Evolutionary conservation across 495 filamentous ascomycete genomes (phyloP), one percentile per base, ranked within the genome.

Genomic region (Chaetomidium leptoderma): DNA sequence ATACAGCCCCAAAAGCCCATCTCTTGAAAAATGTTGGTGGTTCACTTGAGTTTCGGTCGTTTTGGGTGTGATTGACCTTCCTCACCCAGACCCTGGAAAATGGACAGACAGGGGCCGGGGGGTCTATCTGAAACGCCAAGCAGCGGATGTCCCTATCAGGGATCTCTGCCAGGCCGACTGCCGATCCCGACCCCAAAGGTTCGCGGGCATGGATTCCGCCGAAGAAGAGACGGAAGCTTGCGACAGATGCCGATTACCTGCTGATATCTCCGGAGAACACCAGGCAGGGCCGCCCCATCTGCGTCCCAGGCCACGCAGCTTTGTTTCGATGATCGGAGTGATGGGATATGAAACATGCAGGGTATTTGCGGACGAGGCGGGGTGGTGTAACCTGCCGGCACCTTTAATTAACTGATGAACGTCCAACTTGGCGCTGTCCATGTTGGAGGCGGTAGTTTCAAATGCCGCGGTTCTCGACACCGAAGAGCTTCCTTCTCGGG

Each of bases 71-170:
- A 16, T 36, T 36, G n/a, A n/a, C 13, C 47, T 3, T 19, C 47
- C n/a, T 33, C 47, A 32, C 17, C 9, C 29, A 29, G 26, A 21
- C 19, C 36, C n/a, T 33, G 35, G 27, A 54, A 27, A 8, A 26
- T 27, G 3, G 11, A 26, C 21, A 6, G 17, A 37, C 19, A 4
- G 5, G 53, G 53, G 7, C 32, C 5, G 11, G 32, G 42, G 42
- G 43, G 14, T 44, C 36, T 44, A 33, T 37, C 30, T 56, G 53
- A 56, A 56, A 47, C 53, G 53, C 53, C 53, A 56, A 56, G 53
- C 14, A n/a, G 30, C 39, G 27, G 42, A 23, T 46, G 53, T 29
- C 26, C 9, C 9, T 33, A 33, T 21, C 27, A 23, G 49, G 49
- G 23, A 39, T 39, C 33, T 36, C 17, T 50, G 45, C 36, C 6